A percentile compares a stretch with the other conserved stretches of the same genome.
These are phyloP conservation scores for Suillus americanus DNA, from an alignment of 768 basidiomycete species.

Conservation along the genomic window DNA sequence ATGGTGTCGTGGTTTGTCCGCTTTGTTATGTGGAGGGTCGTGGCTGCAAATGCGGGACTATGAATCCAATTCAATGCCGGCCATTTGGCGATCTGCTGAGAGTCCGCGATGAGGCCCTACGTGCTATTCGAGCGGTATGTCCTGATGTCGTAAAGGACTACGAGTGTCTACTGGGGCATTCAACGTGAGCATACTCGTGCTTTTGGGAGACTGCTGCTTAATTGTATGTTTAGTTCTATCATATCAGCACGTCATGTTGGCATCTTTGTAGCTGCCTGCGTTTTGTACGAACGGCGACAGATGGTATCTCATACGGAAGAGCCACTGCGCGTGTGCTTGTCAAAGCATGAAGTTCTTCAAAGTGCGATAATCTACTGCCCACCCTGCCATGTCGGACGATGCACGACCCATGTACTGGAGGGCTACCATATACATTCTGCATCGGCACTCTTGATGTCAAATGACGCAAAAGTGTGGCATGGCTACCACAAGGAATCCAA, in stretches of 20 bases:
- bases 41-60: slow-evolving; percentile 58
- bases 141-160: slow-evolving; percentile 8
- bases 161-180: slow-evolving; percentile 17
- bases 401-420: slow-evolving; percentile 38
- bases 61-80: slow-evolving; percentile 62
- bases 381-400: slow-evolving; percentile 35
- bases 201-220: neutral
- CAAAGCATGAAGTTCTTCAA: slow-evolving; percentile 16
- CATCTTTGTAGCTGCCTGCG: slow-evolving; percentile 34
- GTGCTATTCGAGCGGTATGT: slow-evolving; percentile 23
- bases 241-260: slow-evolving; percentile 24
- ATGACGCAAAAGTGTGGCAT: slow-evolving; percentile 34
- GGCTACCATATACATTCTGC: slow-evolving; percentile 36
- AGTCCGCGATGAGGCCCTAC: slow-evolving; percentile 40
- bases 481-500: slow-evolving; percentile 24
- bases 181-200: slow-evolving; percentile 20
- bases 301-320: slow-evolving; percentile 19
- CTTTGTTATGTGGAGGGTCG: slow-evolving; percentile 79
- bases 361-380: slow-evolving; percentile 33
- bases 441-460: slow-evolving; percentile 30
- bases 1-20: slow-evolving; percentile 59
- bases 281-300: slow-evolving; percentile 20
- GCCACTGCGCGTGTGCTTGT: neutral
- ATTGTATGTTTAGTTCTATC: slow-evolving; percentile 22
- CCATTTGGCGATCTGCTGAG: slow-evolving; percentile 46